Evolutionary conservation across 1,284 basidiomycete genomes (phyloP).

Genomic region (Malassezia arunalokei): DNA sequence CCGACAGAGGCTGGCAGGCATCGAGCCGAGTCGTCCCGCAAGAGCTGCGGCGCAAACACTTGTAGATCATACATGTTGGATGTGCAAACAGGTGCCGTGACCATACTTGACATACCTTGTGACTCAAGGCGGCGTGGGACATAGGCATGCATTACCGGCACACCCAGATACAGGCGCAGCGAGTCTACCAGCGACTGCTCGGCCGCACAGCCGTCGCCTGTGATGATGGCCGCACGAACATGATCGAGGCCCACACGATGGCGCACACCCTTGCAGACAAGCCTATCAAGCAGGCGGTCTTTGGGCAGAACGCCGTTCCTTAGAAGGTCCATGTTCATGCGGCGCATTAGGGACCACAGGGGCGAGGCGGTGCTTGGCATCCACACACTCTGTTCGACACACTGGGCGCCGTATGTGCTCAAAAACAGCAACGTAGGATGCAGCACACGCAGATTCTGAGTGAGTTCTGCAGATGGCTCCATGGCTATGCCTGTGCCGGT

Average conservation of each 20-base stretch:
- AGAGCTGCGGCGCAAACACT: slow-evolving; percentile 30
- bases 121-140: slow-evolving; percentile 13
- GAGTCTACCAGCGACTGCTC: slow-evolving; percentile 34
- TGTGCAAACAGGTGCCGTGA: slow-evolving; percentile 27
- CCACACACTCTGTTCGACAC: slow-evolving; percentile 23
- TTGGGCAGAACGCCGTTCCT: slow-evolving; percentile 27
- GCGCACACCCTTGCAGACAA: slow-evolving; percentile 21
- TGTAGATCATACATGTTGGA: slow-evolving; percentile 39
- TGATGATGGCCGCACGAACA: slow-evolving; percentile 20
- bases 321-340: slow-evolving; percentile 24
- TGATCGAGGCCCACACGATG: slow-evolving; percentile 10
- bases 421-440: slow-evolving; percentile 30
- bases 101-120: background rate
- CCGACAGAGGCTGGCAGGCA: slow-evolving; percentile 33
- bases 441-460: background rate
- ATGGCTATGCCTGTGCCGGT: slow-evolving; percentile 32
- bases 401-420: slow-evolving; percentile 21
- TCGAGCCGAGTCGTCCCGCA: slow-evolving; percentile 4
- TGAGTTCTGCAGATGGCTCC: slow-evolving; percentile 1
- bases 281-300: slow-evolving; percentile 19
- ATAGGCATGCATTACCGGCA: slow-evolving; percentile 34
- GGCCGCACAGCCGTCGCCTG: slow-evolving; percentile 18
- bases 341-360: background rate
- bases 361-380: slow-evolving; percentile 16
- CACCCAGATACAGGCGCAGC: slow-evolving; percentile 33